Evolutionary conservation across 2,329 filamentous ascomycete genomes (phyloP).

Genomic region (Ophiostoma triangulosporum): DNA sequence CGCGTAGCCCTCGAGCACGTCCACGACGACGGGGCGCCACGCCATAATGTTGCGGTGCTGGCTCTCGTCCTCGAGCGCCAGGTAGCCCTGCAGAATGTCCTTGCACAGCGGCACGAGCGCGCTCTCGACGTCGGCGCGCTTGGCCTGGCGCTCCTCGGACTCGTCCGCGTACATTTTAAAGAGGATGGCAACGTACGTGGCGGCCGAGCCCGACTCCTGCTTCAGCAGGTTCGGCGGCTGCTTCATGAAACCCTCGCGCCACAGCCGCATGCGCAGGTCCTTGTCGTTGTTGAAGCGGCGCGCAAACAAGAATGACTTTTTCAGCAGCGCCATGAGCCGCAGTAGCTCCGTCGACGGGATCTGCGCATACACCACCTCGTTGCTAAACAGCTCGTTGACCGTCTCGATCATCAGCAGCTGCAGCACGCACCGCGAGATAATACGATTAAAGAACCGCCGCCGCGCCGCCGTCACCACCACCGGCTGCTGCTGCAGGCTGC

Average conservation of each 20-base stretch:
- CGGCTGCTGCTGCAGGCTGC: constrained; percentile 69
- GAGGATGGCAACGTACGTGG: constrained; percentile 89
- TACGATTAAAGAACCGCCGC: constrained; percentile 94
- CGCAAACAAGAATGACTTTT: constrained; percentile 93
- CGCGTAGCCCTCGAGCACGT: constrained; percentile 85
- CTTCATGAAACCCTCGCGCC: constrained; percentile 99
- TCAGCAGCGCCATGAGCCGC: constrained; percentile 82
- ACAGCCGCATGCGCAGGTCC: constrained; percentile 83
- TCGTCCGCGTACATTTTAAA: constrained; percentile 96
- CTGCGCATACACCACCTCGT: constrained; percentile 83
- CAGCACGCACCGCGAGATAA: constrained; percentile 95
- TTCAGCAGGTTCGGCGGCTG: constrained; percentile 95
- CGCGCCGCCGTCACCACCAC: constrained; percentile 86
- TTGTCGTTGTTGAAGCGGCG: constrained; percentile 97
- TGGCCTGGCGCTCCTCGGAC: constrained; percentile 66
- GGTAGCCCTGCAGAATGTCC: constrained; percentile 81
- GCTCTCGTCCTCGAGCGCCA: constrained; percentile 81
- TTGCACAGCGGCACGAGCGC: constrained; percentile 89
- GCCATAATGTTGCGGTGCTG: constrained; percentile 95
- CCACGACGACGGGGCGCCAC: constrained; percentile 93
- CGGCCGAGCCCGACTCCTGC: constrained; percentile 84
- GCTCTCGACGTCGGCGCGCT: constrained; percentile 70
- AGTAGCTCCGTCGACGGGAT: constrained; percentile 86
- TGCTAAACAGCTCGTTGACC: constrained; percentile 95
- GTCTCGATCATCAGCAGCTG: constrained; percentile 99